Conservation (phyloP, 805 yeast species). For the Wickerhamiella azyma region DNA sequence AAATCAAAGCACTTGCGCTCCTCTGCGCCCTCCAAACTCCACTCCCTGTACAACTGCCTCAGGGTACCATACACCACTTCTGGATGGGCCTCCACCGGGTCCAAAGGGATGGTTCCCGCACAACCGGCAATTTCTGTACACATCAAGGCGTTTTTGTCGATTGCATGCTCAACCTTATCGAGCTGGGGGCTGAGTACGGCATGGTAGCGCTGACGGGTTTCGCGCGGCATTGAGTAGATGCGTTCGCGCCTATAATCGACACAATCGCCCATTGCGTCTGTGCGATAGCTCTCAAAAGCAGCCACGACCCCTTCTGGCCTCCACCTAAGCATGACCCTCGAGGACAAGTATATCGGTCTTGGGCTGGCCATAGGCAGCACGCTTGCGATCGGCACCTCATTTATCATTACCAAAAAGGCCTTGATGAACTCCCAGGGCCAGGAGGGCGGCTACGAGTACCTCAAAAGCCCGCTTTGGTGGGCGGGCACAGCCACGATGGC, state of each 20-base stretch:
- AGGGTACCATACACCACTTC: slow-evolving; percentile 46
- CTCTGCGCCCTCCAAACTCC: slow-evolving; percentile 41
- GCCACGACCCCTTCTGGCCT: not conserved
- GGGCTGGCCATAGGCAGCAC: slow-evolving; percentile 80
- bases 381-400: slow-evolving; percentile 79
- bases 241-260: not conserved
- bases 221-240: not conserved
- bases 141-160: not conserved
- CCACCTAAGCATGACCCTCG: slow-evolving; percentile 24
- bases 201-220: not conserved
- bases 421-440: slow-evolving; percentile 55
- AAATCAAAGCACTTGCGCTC: slow-evolving; percentile 52
- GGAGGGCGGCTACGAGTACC: slow-evolving; percentile 55
- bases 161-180: not conserved
- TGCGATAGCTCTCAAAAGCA: not conserved
- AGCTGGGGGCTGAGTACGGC: not conserved
- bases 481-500: slow-evolving; percentile 85
- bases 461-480: slow-evolving; percentile 86
- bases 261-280: not conserved
- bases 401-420: slow-evolving; percentile 81
- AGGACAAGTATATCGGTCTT: slow-evolving; percentile 79
- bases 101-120: slow-evolving; percentile 24
- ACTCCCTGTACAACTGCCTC: slow-evolving; percentile 66
- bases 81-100: slow-evolving; percentile 14
- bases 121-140: too few relatives aligned